Conservation (phyloP, 2,329 filamentous ascomycete genomes). For the Aspergillaceae sp. region DNA sequence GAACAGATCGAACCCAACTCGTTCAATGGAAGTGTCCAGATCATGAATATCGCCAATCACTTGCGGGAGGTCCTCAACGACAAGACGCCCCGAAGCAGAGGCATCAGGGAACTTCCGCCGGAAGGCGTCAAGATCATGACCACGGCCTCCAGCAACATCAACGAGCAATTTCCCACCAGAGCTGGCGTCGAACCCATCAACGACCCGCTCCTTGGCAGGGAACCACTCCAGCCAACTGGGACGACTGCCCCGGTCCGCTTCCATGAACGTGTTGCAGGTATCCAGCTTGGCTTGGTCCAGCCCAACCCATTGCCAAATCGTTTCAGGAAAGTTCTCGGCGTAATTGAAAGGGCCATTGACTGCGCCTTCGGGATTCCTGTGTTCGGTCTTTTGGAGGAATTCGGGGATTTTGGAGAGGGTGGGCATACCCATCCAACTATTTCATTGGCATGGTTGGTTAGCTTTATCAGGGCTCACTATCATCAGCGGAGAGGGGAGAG, state of each 20-base stretch:
- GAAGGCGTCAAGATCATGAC: conserved; percentile 6
- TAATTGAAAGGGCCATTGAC: conserved; percentile 8
- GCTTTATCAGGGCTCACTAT: neutral
- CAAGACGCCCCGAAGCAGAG: conserved; percentile 2
- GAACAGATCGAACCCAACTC: conserved; percentile 7
- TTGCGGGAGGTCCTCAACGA: conserved; percentile 9
- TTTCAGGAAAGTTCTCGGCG: conserved; percentile 1
- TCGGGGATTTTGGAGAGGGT: conserved; percentile 7
- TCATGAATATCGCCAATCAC: conserved; percentile 5
- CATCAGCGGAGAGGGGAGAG: neutral
- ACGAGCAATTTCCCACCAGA: conserved; percentile 2
- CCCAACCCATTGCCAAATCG: conserved; percentile 6
- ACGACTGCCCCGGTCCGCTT: conserved; percentile 4
- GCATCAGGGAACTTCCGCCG: conserved; percentile 2
- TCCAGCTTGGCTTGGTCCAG: neutral
- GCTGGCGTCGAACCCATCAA: neutral
- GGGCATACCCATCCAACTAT: neutral
- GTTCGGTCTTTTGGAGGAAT: conserved; percentile 5
- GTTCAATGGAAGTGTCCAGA: neutral
- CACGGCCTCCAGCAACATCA: conserved; percentile 6
- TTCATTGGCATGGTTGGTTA: neutral
- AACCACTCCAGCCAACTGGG: conserved; percentile 9
- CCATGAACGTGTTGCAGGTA: conserved; percentile 6
- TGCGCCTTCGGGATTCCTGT: conserved; percentile 3
- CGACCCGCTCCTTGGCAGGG: conserved; percentile 2